A percentile compares a stretch with the other conserved stretches of the same genome.
These are phyloP conservation scores for Coemansia sp. DNA, from an alignment of 192 early-diverging fungal species.

Conservation along the genomic window DNA sequence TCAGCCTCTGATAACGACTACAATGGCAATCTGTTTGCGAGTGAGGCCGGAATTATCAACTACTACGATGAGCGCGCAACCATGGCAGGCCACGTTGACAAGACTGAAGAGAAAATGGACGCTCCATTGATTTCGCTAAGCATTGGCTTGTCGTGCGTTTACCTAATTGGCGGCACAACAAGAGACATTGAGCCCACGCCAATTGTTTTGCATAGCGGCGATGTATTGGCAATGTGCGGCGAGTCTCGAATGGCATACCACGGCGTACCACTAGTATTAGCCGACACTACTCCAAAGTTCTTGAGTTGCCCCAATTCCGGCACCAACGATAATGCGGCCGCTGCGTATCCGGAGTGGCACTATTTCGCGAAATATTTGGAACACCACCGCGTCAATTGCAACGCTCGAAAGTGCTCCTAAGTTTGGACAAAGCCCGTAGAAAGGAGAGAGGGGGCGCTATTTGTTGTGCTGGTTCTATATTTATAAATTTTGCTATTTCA, in stretches of 20 bases:
- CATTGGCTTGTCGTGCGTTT: conserved; percentile 62
- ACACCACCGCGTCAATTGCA: conserved; percentile 82
- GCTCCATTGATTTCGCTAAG: conserved; percentile 82
- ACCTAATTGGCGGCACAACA: conserved; percentile 74
- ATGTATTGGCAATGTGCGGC: conserved; percentile 86
- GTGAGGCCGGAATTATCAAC: conserved; percentile 93
- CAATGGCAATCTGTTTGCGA: conserved; percentile 55
- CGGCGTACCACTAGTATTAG: conserved; percentile 80
- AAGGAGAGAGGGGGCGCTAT: not conserved
- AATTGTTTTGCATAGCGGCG: conserved; percentile 79
- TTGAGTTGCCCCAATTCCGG: conserved; percentile 38
- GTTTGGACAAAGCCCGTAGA: not conserved
- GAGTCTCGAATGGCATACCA: conserved; percentile 75
- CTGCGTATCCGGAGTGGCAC: conserved; percentile 59
- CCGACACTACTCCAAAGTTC: conserved; percentile 67
- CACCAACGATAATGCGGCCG: conserved; percentile 15
- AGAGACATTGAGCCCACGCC: conserved; percentile 68
- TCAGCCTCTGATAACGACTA: conserved; percentile 55
- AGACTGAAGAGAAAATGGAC: conserved; percentile 80
- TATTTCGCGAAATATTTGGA: conserved; percentile 68
- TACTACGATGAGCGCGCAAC: conserved; percentile 82
- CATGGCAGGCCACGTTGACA: conserved; percentile 91
- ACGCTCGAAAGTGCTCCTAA: conserved; percentile 73
- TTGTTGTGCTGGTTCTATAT: not conserved
- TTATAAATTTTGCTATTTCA: not conserved